Conservation (phyloP, 1,284 basidiomycete species). For the Heimioporus retisporus region DNA sequence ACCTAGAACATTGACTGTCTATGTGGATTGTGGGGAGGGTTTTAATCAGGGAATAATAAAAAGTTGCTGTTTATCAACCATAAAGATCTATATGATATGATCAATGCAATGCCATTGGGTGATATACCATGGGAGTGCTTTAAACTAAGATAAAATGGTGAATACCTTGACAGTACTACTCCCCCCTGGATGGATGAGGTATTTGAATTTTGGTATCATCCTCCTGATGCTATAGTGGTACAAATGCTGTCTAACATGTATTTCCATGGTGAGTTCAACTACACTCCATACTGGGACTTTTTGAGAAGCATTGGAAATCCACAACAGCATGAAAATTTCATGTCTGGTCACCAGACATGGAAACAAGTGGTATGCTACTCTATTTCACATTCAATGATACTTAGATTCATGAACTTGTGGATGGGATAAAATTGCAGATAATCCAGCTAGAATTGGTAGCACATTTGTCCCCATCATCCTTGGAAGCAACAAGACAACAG, state of each 20-base stretch:
- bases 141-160: background rate
- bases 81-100: background rate
- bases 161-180: background rate
- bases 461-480: slow-evolving; percentile 14
- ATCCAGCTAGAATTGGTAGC: background rate
- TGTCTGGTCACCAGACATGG: background rate
- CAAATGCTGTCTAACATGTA: background rate
- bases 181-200: background rate
- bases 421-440: slow-evolving; percentile 1
- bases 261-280: background rate
- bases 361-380: background rate
- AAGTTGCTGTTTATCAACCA: background rate
- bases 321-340: background rate
- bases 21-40: background rate
- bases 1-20: background rate
- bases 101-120: background rate
- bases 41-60: too few species aligned
- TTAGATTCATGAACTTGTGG: too few species aligned
- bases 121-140: background rate
- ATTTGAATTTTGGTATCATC: background rate
- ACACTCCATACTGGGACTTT: background rate
- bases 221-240: background rate
- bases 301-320: background rate
- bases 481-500: slow-evolving; percentile 16
- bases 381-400: background rate